Evolutionary conservation across 805 yeast genomes (phyloP).

Genomic region (Metschnikowia noctiluminum): DNA sequence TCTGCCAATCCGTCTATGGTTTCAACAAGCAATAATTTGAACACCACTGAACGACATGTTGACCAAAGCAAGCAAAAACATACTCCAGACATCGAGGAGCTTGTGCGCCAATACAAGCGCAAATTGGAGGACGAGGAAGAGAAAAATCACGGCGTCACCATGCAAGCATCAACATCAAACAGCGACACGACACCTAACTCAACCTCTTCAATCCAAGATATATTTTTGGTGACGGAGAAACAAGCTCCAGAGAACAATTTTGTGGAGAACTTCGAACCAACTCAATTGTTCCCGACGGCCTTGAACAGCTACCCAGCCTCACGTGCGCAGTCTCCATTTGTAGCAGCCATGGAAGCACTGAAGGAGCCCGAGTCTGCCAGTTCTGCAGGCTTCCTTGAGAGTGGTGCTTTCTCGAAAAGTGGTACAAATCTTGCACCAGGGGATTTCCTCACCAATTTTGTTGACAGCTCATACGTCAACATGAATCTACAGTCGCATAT

Average conservation of each 20-base stretch:
- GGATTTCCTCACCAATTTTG: conserved; percentile 32
- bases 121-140: conserved; percentile 10
- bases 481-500: conserved; percentile 36
- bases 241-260: conserved; percentile 45
- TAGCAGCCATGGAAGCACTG: neutral
- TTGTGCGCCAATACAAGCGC: conserved; percentile 32
- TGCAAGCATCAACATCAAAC: conserved; percentile 7
- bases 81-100: conserved; percentile 28
- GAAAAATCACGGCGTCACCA: neutral
- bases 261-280: conserved; percentile 53
- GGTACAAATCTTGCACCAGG: conserved; percentile 9
- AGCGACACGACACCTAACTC: conserved; percentile 36
- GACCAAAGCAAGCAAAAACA: neutral
- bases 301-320: conserved; percentile 36
- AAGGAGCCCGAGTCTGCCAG: conserved; percentile 6
- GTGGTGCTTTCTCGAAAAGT: conserved; percentile 6
- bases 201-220: conserved; percentile 45
- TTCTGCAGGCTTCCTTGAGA: conserved; percentile 5
- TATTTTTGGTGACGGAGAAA: conserved; percentile 53
- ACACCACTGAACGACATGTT: neutral
- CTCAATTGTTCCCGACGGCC: conserved; percentile 50
- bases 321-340: conserved; percentile 34
- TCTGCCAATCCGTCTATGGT: conserved; percentile 4
- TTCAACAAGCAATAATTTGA: conserved; percentile 6
- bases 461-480: conserved; percentile 39